These are phyloP conservation scores for Sonneratia caseolaris DNA, from an alignment of 345 rosid genomes.

Conservation along the genomic window DNA sequence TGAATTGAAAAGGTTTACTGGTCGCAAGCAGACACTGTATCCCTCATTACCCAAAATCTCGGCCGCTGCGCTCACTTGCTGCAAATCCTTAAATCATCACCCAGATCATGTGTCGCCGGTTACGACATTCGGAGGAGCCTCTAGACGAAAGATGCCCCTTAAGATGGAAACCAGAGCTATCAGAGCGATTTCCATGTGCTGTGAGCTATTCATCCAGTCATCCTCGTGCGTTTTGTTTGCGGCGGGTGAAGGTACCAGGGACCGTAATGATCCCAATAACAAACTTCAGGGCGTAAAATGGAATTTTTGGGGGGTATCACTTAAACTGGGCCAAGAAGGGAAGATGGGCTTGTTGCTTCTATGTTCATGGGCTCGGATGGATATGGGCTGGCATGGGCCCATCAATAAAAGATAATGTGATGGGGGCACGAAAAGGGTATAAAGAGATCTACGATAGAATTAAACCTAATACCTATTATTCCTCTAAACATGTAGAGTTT, in stretches of 20 bases:
- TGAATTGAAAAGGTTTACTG: background rate
- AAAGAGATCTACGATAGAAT: too few species aligned
- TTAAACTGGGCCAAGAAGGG: too few species aligned
- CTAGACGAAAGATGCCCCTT: slow-evolving; percentile 40
- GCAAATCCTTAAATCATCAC: background rate
- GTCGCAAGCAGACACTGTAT: background rate
- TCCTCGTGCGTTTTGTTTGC: background rate
- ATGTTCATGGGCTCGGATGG: too few species aligned
- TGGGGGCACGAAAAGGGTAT: too few species aligned
- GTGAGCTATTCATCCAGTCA: slow-evolving; percentile 43
- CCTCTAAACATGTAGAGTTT: too few species aligned
- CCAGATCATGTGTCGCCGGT: background rate
- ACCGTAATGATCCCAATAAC: background rate
- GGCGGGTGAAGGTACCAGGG: background rate
- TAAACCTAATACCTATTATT: too few species aligned
- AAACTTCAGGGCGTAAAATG: background rate
- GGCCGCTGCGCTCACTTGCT: background rate
- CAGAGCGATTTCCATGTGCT: slow-evolving; percentile 59
- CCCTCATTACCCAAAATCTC: background rate
- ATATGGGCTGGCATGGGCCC: too few species aligned
- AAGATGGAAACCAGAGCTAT: slow-evolving; percentile 50
- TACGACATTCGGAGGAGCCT: slow-evolving; percentile 10
- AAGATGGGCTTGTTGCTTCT: too few species aligned
- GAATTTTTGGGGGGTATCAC: too few species aligned
- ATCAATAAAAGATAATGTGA: too few species aligned